phyloP scores from a whole-genome alignment of 495 filamentous ascomycete species.

The Lasiosphaeria hispida region DNA sequence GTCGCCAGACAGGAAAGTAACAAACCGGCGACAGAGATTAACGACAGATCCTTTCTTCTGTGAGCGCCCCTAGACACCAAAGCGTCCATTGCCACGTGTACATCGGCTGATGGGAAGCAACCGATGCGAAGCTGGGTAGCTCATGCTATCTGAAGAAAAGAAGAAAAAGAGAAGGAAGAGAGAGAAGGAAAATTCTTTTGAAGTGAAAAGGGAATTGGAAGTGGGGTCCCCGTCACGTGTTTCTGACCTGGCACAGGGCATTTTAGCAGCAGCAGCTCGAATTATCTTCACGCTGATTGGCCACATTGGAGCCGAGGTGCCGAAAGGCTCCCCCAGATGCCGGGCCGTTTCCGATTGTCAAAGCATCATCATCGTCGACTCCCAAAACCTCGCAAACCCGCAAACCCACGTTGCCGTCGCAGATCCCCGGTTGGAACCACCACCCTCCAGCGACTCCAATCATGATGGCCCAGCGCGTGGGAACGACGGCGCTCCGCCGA shows the following conservation, averaged over 20 bases:
- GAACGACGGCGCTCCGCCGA: constrained; percentile 39
- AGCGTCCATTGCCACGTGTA: constrained; percentile 35
- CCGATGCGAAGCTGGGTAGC: constrained; percentile 40
- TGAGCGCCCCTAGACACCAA: constrained; percentile 40
- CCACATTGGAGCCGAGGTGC: constrained; percentile 29
- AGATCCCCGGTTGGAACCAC: not conserved
- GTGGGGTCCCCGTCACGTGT: constrained; percentile 26
- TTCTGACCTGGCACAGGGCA: not conserved
- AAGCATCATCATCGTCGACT: constrained; percentile 21
- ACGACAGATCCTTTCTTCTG: constrained; percentile 58
- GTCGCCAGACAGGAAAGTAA: constrained; percentile 43
- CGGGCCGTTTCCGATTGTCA: constrained; percentile 20
- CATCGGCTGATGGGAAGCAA: constrained; percentile 33
- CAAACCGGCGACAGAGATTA: constrained; percentile 54
- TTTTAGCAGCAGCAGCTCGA: constrained; percentile 23
- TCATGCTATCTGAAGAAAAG: constrained; percentile 52
- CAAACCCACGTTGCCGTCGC: not conserved
- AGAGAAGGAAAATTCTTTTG: constrained; percentile 20
- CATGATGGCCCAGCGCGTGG: constrained; percentile 37
- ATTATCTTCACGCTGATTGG: constrained; percentile 30
- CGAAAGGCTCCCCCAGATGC: constrained; percentile 18
- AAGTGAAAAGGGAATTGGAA: constrained; percentile 13
- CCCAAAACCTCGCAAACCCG: constrained; percentile 2
- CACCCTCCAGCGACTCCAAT: not conserved
- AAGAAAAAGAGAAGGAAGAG: constrained; percentile 28